Evolutionary conservation across 495 filamentous ascomycete genomes (phyloP), one percentile per base, ranked within the genome.

Genomic region (Lepidopterella palustris): DNA sequence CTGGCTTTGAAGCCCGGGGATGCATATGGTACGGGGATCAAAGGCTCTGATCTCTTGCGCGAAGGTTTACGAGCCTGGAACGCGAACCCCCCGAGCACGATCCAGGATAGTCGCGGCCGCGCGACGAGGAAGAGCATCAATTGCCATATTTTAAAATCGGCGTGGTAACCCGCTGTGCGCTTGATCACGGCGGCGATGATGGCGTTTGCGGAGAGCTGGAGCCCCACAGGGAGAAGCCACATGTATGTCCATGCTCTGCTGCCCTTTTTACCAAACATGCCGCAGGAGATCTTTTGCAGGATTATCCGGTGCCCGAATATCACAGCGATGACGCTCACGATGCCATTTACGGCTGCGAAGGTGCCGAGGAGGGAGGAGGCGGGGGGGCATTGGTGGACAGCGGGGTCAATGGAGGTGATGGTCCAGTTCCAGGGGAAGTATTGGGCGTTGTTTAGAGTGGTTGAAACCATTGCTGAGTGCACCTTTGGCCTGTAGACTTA

Each of bases 181-280:
- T 61, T 27, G 39, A 61, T 48, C 5, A 61, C 11, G n/a, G 45
- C n/a, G 1, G 58, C 58, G 29, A 61, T 55, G 28, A 45, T 25
- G 11, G 51, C 58, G 39, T 61, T 61, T n/a, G 58, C 58, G n/a
- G 23, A 31, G 32, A 61, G 58, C 29, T 61, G 58, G 3, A 61
- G 52, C 4, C 21, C 58, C 13, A 61, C 50, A 8, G 50, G 32
- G 15, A 61, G n/a, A n/a, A 55, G 32, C 58, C 58, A 61, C 51
- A 55, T 55, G 25, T 32, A 61, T 18, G 9, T 48, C 21, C 28
- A 61, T 11, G 51, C 23, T 6, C 27, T 27, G 15, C 51, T 49
- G 24, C 40, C 35, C 25, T 25, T 47, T 25, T 29, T 55, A 2
- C 42, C 42, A 20, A 49, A 61, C 28, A 8, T 28, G 1, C 58